Base-by-base conservation (phyloP, 2,329 filamentous ascomycete genomes). In the Colletotrichum tanaceti region DNA sequence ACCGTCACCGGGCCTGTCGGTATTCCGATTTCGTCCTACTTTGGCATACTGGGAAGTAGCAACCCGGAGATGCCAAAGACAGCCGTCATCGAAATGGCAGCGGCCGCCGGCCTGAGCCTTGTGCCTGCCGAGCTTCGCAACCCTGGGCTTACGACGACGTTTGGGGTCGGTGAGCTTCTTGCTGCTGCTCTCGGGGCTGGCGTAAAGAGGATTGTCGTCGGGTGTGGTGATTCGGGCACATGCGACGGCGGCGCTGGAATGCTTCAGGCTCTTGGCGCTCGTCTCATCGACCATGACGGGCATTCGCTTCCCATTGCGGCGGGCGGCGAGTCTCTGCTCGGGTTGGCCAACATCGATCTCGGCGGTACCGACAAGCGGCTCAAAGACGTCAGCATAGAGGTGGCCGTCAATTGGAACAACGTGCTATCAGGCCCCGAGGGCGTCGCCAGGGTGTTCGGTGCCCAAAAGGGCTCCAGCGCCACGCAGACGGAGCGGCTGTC, bases 211-310 rank as follows among this genome's bases (percentile, higher is more conserved):
- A 83, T 87, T 54, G 76, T 87, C 9, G 74, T 87, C 24, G 85
- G 85, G 1, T 86, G 84, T 71, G 85, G 84, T 43, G 85, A 87
- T 72, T 86, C 84, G 3, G 85, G 84, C 5, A 86, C 84, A 5
- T 85, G 83, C 44, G 85, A 86, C 67, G 85, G 83, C 7, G 85
- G 84, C 16, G 81, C 82, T 0, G 85, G 85, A 16, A 86, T 87
- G 84, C 80, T 85, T 10, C 84, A 87, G 70, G 84, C 84, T 2
- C 79, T 87, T 6, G 85, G 85, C 5, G 84, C 78, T 3, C 77
- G 77, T 2, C 77, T 86, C 18, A 68, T 83, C 14, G 80, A 83
- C 65, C 57, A 58, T 3, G 69, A 80, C 28, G 82, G 80, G 2
- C 57, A 72, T 4, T 72, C 76, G 32, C 73, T 86, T 4, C 79